Evolutionary conservation across 2,329 filamentous ascomycete genomes (phyloP), one percentile per base, ranked within the genome.

Genomic region (Colletotrichum paranaense): DNA sequence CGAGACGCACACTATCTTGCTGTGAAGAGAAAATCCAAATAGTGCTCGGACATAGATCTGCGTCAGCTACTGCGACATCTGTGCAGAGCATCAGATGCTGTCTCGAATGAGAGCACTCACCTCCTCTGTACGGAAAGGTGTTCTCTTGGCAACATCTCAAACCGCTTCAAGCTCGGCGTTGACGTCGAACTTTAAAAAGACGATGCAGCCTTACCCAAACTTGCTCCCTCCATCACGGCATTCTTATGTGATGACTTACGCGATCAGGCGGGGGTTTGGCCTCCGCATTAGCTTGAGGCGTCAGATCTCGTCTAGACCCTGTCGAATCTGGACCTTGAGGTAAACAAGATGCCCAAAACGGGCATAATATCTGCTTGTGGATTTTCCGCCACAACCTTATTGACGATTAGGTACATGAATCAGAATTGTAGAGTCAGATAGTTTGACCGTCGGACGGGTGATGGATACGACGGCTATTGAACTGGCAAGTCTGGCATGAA

Each of bases 171-270:
- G 32, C 35, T 30, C 16, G 26, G 9, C 6, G 26, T 46, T 72
- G 56, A 68, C 57, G 26, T 30, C n/a, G 30, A 72, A 67, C 49
- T 67, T 38, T 52, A 72, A 62, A 30, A 22, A 8, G 2, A 32
- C 28, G n/a, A 63, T 9, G 64, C 30, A 55, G 69, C 58, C 58
- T 26, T 59, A 58, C 6, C 9, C 14, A 11, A 22, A 8, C 22
- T 22, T 6, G 19, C 6, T 14, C 4, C 19, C 16, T 16, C 24
- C 52, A 57, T 30, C 28, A 28, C 56, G 38, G 14, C 14, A 42
- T 42, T 62, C 11, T 32, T 35, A 26, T 9, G 22, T 28, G n/a
- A 14, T 52, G 59, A 7, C 24, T 67, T 32, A 38, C 26, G 52
- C 56, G n/a, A 24, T 49, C 35, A 35, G 16, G 60, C 35, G 52